Percentiles rank a stretch among this genome's conserved stretches.
These are phyloP conservation scores for Hypoxylon sp. DNA, from an alignment of 2,329 filamentous ascomycete species.

Conservation along the genomic window DNA sequence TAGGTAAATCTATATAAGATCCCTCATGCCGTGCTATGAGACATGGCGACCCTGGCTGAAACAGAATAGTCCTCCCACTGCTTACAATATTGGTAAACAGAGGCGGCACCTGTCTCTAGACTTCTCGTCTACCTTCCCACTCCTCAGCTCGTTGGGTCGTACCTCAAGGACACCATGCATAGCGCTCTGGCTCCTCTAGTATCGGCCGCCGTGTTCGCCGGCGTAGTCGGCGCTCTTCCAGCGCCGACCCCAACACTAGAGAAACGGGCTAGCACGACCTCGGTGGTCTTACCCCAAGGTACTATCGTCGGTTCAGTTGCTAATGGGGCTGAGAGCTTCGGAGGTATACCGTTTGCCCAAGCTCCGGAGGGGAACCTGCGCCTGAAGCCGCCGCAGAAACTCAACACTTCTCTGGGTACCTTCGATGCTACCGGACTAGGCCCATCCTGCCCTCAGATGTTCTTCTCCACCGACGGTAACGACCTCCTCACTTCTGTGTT, in stretches of 20 bases:
- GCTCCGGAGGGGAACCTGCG: slow-evolving; percentile 76
- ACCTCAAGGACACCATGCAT: slow-evolving; percentile 35
- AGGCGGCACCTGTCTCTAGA: slow-evolving; percentile 3
- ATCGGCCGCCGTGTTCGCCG: slow-evolving; percentile 34
- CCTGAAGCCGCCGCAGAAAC: slow-evolving; percentile 76
- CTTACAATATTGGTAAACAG: slow-evolving; percentile 7
- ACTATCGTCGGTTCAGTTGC: slow-evolving; percentile 51
- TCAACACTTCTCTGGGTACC: slow-evolving; percentile 70
- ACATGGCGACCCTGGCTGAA: slow-evolving; percentile 5
- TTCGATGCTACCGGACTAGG: slow-evolving; percentile 72
- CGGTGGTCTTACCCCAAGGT: slow-evolving; percentile 50
- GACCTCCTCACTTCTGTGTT: slow-evolving; percentile 61
- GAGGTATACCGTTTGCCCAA: slow-evolving; percentile 81
- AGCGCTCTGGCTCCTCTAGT: slow-evolving; percentile 25
- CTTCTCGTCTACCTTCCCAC: background rate
- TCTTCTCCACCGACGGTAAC: slow-evolving; percentile 63
- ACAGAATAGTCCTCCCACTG: background rate
- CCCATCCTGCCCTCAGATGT: slow-evolving; percentile 80
- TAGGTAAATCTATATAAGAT: slow-evolving; percentile 32
- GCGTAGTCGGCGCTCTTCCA: slow-evolving; percentile 46
- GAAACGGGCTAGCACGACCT: slow-evolving; percentile 45
- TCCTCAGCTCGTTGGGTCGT: background rate
- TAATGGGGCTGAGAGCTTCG: slow-evolving; percentile 74
- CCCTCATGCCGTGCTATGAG: slow-evolving; percentile 5
- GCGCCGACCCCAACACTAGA: slow-evolving; percentile 42